phyloP scores from a whole-genome alignment of 2,329 filamentous ascomycete species.

The Pyricularia pennisetigena region DNA sequence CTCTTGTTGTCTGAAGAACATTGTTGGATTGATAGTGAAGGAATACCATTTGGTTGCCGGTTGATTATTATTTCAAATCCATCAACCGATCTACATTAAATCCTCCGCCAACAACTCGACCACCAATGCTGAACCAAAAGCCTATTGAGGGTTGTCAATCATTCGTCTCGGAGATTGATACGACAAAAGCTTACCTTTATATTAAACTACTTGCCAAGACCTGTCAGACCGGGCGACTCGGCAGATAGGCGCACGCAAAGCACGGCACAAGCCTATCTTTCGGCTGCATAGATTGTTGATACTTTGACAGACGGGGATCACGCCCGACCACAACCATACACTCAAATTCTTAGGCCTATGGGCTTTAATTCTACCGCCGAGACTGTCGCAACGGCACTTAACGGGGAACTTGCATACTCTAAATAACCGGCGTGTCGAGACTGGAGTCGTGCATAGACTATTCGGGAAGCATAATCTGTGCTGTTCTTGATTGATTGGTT shows the following conservation, averaged over 20 bases:
- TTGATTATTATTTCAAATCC: background rate
- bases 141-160: background rate
- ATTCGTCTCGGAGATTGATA: background rate
- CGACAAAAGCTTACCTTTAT: background rate
- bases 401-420: background rate
- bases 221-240: background rate
- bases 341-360: too few relatives aligned
- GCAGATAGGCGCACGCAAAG: background rate
- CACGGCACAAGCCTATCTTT: background rate
- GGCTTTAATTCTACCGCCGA: background rate
- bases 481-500: background rate
- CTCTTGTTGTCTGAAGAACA: too few relatives aligned
- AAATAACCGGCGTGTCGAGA: background rate
- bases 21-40: too few relatives aligned
- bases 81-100: background rate
- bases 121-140: background rate
- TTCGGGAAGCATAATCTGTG: background rate
- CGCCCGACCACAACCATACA: too few relatives aligned
- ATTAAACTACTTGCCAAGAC: background rate
- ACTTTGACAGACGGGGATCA: background rate
- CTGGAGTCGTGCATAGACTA: background rate
- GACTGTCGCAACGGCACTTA: background rate
- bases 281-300: background rate
- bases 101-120: background rate
- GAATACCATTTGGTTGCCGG: too few relatives aligned